Conservation (phyloP, 768 basidiomycete genomes). For the Rhodocollybia butyracea region DNA sequence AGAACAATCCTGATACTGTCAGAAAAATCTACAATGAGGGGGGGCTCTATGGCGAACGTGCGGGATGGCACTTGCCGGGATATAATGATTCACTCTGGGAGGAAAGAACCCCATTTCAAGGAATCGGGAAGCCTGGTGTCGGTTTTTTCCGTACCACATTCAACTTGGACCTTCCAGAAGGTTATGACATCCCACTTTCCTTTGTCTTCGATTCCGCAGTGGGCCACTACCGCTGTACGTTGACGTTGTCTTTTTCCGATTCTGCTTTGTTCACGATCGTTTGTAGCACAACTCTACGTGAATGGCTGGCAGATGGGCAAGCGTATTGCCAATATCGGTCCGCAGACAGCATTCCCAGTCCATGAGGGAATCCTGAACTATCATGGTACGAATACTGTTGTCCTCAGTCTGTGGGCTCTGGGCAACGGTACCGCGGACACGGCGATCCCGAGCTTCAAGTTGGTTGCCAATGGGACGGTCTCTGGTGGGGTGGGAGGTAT, state of each 20-base stretch:
- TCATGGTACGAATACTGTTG: too few relatives aligned
- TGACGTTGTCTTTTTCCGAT: neutral
- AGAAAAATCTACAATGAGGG: constrained; percentile 73
- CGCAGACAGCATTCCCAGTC: constrained; percentile 80
- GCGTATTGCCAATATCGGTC: constrained; percentile 67
- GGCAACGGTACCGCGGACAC: too few relatives aligned
- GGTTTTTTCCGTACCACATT: constrained; percentile 84
- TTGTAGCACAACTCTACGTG: constrained; percentile 68
- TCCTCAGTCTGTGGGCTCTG: too few relatives aligned
- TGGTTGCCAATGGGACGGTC: too few relatives aligned
- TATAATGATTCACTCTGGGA: constrained; percentile 65
- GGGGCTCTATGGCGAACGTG: constrained; percentile 65
- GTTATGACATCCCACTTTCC: constrained; percentile 66
- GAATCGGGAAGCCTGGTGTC: constrained; percentile 67
- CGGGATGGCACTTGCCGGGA: constrained; percentile 73
- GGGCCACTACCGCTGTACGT: constrained; percentile 50
- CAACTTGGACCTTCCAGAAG: constrained; percentile 52
- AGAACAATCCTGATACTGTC: constrained; percentile 75
- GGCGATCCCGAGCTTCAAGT: too few relatives aligned
- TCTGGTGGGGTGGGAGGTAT: too few relatives aligned
- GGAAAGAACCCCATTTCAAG: constrained; percentile 49
- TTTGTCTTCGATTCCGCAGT: constrained; percentile 64
- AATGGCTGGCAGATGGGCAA: constrained; percentile 94
- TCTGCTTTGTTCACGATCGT: constrained; percentile 23
- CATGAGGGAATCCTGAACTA: constrained; percentile 79